These are phyloP conservation scores for Melanopsichium pennsylvanicum DNA, from an alignment of 1,284 basidiomycete genomes.

Conservation along the genomic window DNA sequence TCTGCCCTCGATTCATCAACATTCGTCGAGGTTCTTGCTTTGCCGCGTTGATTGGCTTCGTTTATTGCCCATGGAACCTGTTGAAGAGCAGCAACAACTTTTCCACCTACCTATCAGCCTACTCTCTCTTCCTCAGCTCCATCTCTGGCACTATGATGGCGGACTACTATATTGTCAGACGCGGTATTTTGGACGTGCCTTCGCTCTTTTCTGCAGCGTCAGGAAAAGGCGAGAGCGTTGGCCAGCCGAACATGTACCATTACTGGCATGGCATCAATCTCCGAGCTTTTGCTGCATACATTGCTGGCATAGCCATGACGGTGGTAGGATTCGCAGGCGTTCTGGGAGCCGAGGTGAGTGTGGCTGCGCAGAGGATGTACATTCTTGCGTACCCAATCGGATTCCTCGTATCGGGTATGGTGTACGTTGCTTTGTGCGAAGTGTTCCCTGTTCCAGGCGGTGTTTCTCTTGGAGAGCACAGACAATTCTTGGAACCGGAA, in stretches of 20 bases:
- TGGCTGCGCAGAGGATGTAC: conserved; percentile 60
- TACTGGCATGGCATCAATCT: conserved; percentile 75
- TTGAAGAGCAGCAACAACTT: conserved; percentile 79
- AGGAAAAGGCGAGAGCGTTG: no score
- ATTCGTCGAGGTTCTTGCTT: conserved; percentile 84
- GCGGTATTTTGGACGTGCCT: conserved; percentile 76
- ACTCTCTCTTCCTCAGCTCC: conserved; percentile 66
- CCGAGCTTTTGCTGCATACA: conserved; percentile 77
- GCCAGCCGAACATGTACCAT: conserved; percentile 71
- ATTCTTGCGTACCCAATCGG: conserved; percentile 66
- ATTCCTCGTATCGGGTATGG: conserved; percentile 58
- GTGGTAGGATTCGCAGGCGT: conserved; percentile 76
- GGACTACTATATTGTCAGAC: conserved; percentile 80
- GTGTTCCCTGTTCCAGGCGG: conserved; percentile 35
- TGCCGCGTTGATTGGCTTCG: conserved; percentile 77
- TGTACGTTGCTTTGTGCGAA: conserved; percentile 58
- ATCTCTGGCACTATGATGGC: conserved; percentile 67
- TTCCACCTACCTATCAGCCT: conserved; percentile 82
- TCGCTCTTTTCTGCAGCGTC: conserved; percentile 73
- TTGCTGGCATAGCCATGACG: conserved; percentile 81
- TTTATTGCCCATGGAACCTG: conserved; percentile 80
- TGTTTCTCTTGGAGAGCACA: conserved; percentile 20
- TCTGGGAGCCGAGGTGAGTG: conserved; percentile 52
- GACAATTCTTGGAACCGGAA: conserved; percentile 38
- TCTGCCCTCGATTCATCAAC: conserved; percentile 79